Conservation (phyloP, 345 rosid genomes). For the Punica granatum region DNA sequence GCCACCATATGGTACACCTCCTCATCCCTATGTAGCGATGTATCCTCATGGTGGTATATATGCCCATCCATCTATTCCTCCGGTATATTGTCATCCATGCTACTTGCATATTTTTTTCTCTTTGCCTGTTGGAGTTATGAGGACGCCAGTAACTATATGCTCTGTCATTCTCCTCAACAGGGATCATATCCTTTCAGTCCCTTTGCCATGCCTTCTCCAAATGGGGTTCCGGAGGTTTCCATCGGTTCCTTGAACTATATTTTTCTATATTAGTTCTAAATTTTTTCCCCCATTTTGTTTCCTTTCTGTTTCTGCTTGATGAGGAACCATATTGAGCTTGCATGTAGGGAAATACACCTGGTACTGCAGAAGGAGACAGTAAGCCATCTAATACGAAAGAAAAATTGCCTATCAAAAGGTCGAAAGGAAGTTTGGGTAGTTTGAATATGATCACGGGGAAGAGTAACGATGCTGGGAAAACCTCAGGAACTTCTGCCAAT, state of each 20-base stretch:
- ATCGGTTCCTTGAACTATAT: slow-evolving; percentile 35
- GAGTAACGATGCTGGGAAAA: slow-evolving; percentile 60
- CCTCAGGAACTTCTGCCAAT: slow-evolving; percentile 68
- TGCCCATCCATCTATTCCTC: slow-evolving; percentile 91
- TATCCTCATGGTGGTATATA: slow-evolving; percentile 97
- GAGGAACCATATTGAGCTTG: slow-evolving; percentile 14
- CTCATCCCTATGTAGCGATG: slow-evolving; percentile 97
- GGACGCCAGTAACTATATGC: background rate
- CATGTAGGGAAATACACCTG: slow-evolving; percentile 70
- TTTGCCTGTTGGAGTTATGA: background rate
- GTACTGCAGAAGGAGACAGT: slow-evolving; percentile 60
- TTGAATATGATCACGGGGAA: slow-evolving; percentile 87
- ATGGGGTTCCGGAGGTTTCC: slow-evolving; percentile 75
- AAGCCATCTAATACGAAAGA: slow-evolving; percentile 83
- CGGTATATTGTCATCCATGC: slow-evolving; percentile 40
- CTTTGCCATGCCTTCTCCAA: slow-evolving; percentile 91
- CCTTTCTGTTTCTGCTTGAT: slow-evolving; percentile 3
- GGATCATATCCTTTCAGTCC: slow-evolving; percentile 97
- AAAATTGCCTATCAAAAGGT: slow-evolving; percentile 94
- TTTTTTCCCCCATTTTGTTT: background rate
- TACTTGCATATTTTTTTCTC: slow-evolving; percentile 9
- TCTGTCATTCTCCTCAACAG: slow-evolving; percentile 26
- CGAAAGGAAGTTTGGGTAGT: slow-evolving; percentile 97
- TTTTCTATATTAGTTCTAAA: slow-evolving; percentile 7
- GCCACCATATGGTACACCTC: slow-evolving; percentile 98